A percentile compares a stretch with the other conserved stretches of the same genome.
These are phyloP conservation scores for Neohortaea acidophila DNA, from an alignment of 495 filamentous ascomycete species.

Conservation along the genomic window DNA sequence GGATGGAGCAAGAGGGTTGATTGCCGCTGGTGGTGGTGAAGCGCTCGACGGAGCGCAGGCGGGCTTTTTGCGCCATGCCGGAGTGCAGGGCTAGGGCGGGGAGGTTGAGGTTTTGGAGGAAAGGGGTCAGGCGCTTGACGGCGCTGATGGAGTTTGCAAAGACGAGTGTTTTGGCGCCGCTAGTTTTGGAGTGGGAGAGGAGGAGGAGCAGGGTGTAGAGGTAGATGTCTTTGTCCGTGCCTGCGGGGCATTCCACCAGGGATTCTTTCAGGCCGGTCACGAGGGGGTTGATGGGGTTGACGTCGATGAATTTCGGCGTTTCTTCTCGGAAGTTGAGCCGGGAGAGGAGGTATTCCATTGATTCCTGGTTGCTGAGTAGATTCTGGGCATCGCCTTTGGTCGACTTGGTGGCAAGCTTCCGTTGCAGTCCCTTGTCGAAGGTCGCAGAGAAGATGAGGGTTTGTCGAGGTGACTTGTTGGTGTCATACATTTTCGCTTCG, in stretches of 20 bases:
- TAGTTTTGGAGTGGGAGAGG: constrained; percentile 49
- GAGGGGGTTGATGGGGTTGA: constrained; percentile 76
- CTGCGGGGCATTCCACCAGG: constrained; percentile 76
- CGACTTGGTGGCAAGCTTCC: constrained; percentile 69
- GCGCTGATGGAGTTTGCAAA: constrained; percentile 94
- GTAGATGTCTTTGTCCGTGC: constrained; percentile 91
- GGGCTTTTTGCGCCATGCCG: constrained; percentile 92
- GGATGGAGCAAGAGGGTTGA: constrained; percentile 39
- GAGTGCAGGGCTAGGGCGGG: constrained; percentile 72
- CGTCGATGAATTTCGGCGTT: constrained; percentile 80
- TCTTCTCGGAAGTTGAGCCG: constrained; percentile 72
- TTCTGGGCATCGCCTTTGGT: constrained; percentile 35
- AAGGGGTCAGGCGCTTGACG: constrained; percentile 69
- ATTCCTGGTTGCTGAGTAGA: constrained; percentile 55
- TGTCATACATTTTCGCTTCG: constrained; percentile 20
- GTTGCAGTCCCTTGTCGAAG: constrained; percentile 76
- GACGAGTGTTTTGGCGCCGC: constrained; percentile 47
- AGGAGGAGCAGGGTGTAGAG: constrained; percentile 78
- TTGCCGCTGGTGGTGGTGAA: constrained; percentile 41
- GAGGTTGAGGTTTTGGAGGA: constrained; percentile 70
- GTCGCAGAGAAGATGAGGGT: constrained; percentile 95
- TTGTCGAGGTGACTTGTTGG: constrained; percentile 38
- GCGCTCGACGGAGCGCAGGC: constrained; percentile 76
- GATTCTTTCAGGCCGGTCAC: constrained; percentile 74
- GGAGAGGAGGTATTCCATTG: constrained; percentile 82